Evolutionary conservation across 2,329 filamentous ascomycete species (phyloP).

Genomic region (Phyllachora maydis): DNA sequence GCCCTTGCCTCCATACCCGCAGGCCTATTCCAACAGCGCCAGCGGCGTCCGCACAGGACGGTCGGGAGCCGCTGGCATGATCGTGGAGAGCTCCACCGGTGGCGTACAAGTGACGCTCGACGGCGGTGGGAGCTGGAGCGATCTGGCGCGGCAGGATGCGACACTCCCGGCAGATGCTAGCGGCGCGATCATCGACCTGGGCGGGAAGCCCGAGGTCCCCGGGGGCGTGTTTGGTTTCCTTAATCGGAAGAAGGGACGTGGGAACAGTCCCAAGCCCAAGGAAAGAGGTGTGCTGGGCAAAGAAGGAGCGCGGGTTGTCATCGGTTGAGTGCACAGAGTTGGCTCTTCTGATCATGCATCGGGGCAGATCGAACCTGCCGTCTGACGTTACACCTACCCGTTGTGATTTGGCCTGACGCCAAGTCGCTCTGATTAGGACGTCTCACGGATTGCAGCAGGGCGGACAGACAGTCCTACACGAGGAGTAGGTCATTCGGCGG

Average conservation of each 20-base stretch:
- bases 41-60: constrained; percentile 6
- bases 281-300: constrained; percentile 88
- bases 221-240: constrained; percentile 82
- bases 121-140: constrained; percentile 76
- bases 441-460: too few species aligned
- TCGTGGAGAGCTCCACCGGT: constrained; percentile 58
- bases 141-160: constrained; percentile 67
- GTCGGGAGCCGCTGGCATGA: constrained; percentile 32
- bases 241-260: constrained; percentile 71
- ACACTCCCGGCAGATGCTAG: constrained; percentile 50
- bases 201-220: constrained; percentile 33
- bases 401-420: too few species aligned
- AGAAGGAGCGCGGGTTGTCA: constrained; percentile 72
- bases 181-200: constrained; percentile 17
- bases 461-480: too few species aligned
- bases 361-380: too few species aligned
- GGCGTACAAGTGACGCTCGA: constrained; percentile 85
- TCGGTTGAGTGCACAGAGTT: constrained; percentile 27
- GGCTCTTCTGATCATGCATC: background rate
- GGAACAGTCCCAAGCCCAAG: constrained; percentile 83
- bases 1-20: constrained; percentile 23
- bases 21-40: constrained; percentile 16
- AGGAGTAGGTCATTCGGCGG: too few species aligned
- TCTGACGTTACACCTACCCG: too few species aligned
- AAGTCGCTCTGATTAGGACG: too few species aligned